Evolutionary conservation across 139 green algal species (phyloP).

Genomic region (Ettlia oleoabundans): DNA sequence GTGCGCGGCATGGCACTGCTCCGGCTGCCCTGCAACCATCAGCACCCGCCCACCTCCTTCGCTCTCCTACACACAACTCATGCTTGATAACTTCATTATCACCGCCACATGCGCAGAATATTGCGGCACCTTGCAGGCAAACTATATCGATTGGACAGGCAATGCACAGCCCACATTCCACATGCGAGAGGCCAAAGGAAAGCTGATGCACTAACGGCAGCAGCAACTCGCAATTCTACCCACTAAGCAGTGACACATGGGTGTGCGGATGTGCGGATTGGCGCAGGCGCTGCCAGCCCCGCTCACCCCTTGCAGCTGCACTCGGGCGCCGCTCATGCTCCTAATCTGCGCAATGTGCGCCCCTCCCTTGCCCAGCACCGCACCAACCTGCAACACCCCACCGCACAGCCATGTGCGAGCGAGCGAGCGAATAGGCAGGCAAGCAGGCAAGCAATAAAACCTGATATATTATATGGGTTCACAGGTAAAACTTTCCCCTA

Average conservation of each 20-base stretch:
- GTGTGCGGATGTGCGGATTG: background rate
- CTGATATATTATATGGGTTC: no score
- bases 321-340: conserved; percentile 32
- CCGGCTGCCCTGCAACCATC: conserved; percentile 33
- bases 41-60: conserved; percentile 32
- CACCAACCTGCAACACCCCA: conserved; percentile 33
- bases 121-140: no score
- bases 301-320: conserved; percentile 38
- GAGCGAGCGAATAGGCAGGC: background rate
- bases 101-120: no score
- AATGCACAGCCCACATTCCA: no score
- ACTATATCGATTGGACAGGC: background rate
- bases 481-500: no score
- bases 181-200: no score
- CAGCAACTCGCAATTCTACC: no score
- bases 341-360: conserved; percentile 45
- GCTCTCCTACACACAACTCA: background rate
- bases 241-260: no score
- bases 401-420: background rate
- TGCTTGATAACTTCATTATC: no score
- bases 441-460: no score
- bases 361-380: conserved; percentile 52
- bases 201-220: no score
- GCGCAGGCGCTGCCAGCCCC: background rate
- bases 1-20: conserved; percentile 43